phyloP scores from a whole-genome alignment of 148 eudicot species.

The Chenopodium suecicum region DNA sequence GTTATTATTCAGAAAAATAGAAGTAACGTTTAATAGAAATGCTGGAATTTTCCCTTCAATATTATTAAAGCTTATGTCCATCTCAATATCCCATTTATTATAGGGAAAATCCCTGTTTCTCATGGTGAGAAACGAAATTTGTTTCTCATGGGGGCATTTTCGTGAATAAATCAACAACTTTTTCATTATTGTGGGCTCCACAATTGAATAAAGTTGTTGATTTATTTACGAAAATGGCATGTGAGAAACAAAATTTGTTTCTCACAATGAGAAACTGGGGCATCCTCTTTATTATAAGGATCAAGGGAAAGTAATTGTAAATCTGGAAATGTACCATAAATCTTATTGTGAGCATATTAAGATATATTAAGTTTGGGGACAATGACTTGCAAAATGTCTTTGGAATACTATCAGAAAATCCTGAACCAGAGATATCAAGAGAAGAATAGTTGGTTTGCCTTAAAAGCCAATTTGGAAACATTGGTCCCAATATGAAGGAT shows the following conservation, averaged over 20 bases:
- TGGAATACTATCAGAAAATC: slow-evolving; percentile 15
- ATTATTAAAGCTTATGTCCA: slow-evolving; percentile 9
- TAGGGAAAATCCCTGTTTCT: too few species aligned
- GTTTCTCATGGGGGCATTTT: too few species aligned
- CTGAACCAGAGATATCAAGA: slow-evolving; percentile 10
- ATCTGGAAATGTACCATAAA: neutral
- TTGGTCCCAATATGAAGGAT: slow-evolving; percentile 1
- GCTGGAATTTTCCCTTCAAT: slow-evolving; percentile 1
- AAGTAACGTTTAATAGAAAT: neutral
- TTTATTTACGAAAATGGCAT: too few species aligned
- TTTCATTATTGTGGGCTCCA: too few species aligned
- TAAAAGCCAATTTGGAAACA: slow-evolving; percentile 15
- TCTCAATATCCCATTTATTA: too few species aligned
- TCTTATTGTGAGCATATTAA: slow-evolving; percentile 1
- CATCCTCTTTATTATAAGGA: too few species aligned
- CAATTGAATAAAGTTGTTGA: too few species aligned
- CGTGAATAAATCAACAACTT: too few species aligned
- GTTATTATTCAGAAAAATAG: neutral
- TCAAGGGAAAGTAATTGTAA: neutral
- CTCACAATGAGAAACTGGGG: too few species aligned
- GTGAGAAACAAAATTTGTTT: too few species aligned
- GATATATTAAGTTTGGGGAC: neutral
- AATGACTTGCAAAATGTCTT: neutral
- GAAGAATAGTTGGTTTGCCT: neutral
- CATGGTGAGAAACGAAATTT: too few species aligned